phyloP scores from a whole-genome alignment of 495 filamentous ascomycete genomes.

The Aspergillus hancockii region DNA sequence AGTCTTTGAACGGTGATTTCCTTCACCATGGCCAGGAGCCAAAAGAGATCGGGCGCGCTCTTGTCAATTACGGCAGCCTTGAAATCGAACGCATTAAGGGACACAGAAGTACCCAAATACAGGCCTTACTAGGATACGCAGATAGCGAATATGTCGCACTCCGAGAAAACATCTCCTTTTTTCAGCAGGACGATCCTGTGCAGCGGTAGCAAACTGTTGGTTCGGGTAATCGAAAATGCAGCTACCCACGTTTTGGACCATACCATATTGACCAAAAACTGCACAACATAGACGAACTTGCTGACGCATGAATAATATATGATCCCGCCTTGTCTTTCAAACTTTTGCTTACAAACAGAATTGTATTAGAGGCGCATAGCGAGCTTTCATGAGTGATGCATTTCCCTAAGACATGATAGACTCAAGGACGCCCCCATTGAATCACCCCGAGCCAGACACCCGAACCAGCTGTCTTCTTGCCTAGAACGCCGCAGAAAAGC shows the following conservation, averaged over 20 bases:
- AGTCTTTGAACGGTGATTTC: constrained; percentile 46
- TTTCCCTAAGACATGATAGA: neutral
- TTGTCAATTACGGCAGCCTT: constrained; percentile 87
- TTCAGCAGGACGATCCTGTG: constrained; percentile 38
- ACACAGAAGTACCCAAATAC: constrained; percentile 76
- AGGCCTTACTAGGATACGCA: constrained; percentile 77
- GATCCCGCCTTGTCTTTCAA: neutral
- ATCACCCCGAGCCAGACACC: neutral
- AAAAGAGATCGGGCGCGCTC: constrained; percentile 83
- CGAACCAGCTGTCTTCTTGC: neutral
- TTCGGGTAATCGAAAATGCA: neutral
- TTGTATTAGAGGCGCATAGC: neutral
- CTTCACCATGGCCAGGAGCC: constrained; percentile 48
- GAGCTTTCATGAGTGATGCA: neutral
- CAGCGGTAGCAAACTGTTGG: constrained; percentile 2
- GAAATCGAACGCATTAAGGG: constrained; percentile 87
- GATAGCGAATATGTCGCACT: constrained; percentile 94
- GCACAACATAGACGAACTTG: neutral
- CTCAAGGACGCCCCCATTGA: neutral
- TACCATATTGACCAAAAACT: neutral
- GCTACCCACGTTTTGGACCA: neutral
- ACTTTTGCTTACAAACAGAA: neutral
- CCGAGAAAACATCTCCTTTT: constrained; percentile 84
- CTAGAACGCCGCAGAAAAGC: neutral
- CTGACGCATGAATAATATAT: neutral